Base-by-base conservation (phyloP, 495 filamentous ascomycete genomes). In the Hyaloscypha variabilis region DNA sequence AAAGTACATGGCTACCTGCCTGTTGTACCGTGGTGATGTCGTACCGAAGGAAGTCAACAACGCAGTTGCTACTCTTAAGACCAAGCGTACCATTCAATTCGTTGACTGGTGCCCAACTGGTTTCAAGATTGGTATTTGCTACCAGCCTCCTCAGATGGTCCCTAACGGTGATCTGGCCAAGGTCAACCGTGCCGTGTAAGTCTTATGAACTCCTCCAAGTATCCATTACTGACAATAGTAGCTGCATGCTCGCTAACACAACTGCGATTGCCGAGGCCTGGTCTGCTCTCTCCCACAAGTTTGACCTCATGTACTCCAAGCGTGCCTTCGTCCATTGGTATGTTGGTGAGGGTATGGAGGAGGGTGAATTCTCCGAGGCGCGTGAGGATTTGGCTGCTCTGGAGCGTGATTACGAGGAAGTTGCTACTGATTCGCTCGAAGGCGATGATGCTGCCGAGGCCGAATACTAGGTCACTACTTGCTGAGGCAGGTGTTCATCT, bases 221-320 rank as follows among this genome's bases (percentile, higher is more conserved):
- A 11, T 51, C 30, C 55, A 21, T n/a, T 59, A 50, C 66, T 73
- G 63, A 69, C 57, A 51, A 3, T 0, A 42, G 25, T 76, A 93
- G 90, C 67, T 97, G 94, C 88, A 98, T 99, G 95, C 85, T 99
- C 62, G 97, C 96, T 80, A 99, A 99, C 86, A 99, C 96, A 65
- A 99, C 95, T 51, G 95, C 95, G 73, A 99, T 99, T 77, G 91
- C 94, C 74, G 94, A 99, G 83, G 95, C 95, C 63, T 99, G 95
- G 95, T 92, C 93, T 56, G 91, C 94, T 72, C 90, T 99, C 59
- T 96, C 94, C 62, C 90, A 91, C 87, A 99, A 99, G 82, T 99
- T 99, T 82, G 95, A 99, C 72, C 93, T 99, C 76, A 99, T 99
- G 95, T 98, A 98, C 87, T 94, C 94, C 77, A 99, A 99, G 88